Evolutionary conservation across 495 filamentous ascomycete genomes (phyloP), one percentile per base, ranked within the genome.

Genomic region (Aspergillus kassunensis): DNA sequence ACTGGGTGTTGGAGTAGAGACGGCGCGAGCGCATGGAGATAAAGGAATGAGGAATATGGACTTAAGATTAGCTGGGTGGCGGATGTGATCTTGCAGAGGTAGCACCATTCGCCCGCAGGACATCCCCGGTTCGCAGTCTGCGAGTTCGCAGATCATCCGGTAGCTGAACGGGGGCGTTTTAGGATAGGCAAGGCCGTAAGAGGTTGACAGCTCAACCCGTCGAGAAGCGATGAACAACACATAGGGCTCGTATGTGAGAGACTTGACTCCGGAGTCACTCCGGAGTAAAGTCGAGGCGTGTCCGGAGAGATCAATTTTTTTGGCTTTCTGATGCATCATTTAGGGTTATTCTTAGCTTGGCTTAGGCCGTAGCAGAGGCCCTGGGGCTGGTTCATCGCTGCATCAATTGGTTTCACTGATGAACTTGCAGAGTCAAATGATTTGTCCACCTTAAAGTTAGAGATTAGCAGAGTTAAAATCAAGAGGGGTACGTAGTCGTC

Each of bases 201-300:
- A 34, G 42, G 24, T 21, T 30, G 33, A 40, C 4, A 48, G 24
- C 24, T 25, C 50, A 21, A 42, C 42, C 42, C 33, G 51, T 53
- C 42, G 16, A 46, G 51, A 46, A 27, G 21, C n/a, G 54, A 47
- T 30, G 42, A 43, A 56, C 48, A 56, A 56, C 43, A 42, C 54
- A 56, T 48, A 46, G 42, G 48, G 40, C 35, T 41, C 18, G 43
- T n/a, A 46, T n/a, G n/a, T n/a, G n/a, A n/a, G 2, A 35, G 18
- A 33, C 13, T 9, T 33, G 30, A 33, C 27, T 29, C 27, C 27
- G 11, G 33, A 16, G n/a, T n/a, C n/a, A n/a, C n/a, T n/a, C n/a
- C n/a, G n/a, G n/a, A n/a, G n/a, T n/a, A n/a, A 31, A 47, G n/a
- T 29, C 15, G 31, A 31, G 37, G 52, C 29, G 23, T 40, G n/a